Evolutionary conservation across 2,329 filamentous ascomycete genomes (phyloP), one percentile per base, ranked within the genome.

Genomic region (Alternaria ventricosa): DNA sequence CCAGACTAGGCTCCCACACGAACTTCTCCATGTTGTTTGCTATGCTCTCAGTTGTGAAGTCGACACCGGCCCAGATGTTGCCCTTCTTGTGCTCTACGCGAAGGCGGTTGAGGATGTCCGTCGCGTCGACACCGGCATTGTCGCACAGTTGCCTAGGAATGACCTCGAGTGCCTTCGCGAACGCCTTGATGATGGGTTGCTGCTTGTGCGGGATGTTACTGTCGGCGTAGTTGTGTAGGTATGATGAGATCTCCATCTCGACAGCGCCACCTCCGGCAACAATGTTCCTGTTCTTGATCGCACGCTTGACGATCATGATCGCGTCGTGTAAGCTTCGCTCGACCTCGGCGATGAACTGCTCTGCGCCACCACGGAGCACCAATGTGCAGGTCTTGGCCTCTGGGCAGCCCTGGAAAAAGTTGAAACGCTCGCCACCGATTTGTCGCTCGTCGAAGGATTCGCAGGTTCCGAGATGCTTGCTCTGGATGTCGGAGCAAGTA

Each of bases 271-370:
- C 96, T 74, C 96, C 96, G 49, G 94, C 96, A 25, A 99, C 96
- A 70, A 99, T 97, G 78, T 89, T 92, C 78, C 91, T 91, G 86
- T 98, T 97, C 85, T 93, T 93, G 82, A 98, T 93, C 27, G 96
- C 93, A 66, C 96, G 94, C 89, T 98, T 98, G 78, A 99, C 96
- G 76, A 99, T 97, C 96, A 99, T 99, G 83, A 99, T 98, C 73
- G 96, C 96, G 77, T 99, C 96, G 86, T 99, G 96, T 71, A 99
- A 88, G 78, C 93, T 97, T 69, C 96, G 92, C 86, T 99, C 96
- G 2, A 97, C 96, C 82, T 99, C 96, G 62, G 96, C 96, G 75
- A 99, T 99, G 84, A 99, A 99, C 81, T 99, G 96, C 85, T 99
- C 96, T 36, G 96, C 96, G 70, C 96, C 96, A 76, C 96, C 96